phyloP scores from a whole-genome alignment of 495 filamentous ascomycete genomes.

The Rhypophila decipiens region DNA sequence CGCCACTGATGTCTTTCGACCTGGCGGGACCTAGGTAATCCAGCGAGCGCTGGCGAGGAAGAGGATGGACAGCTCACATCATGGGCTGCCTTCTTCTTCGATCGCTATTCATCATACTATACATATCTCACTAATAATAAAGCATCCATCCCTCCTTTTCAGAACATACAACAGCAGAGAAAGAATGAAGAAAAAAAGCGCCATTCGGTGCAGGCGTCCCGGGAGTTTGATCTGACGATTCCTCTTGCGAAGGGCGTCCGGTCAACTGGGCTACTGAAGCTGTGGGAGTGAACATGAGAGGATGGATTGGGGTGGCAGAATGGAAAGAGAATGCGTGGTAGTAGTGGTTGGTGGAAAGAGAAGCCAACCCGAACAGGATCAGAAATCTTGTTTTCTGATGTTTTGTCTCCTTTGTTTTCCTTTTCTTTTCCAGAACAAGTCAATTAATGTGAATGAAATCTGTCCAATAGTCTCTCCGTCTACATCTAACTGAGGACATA shows the following conservation, averaged over 20 bases:
- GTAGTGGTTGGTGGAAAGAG: constrained; percentile 10
- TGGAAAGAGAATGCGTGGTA: constrained; percentile 18
- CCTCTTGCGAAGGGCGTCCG: too few species aligned
- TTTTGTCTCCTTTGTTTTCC: neutral
- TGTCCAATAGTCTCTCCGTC: too few species aligned
- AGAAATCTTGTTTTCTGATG: constrained; percentile 6
- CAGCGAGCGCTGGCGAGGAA: constrained; percentile 2
- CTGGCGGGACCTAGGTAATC: constrained; percentile 8
- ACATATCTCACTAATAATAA: constrained; percentile 26
- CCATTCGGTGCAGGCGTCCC: neutral
- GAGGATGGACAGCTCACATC: neutral
- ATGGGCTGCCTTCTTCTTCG: constrained; percentile 2
- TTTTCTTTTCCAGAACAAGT: constrained; percentile 1
- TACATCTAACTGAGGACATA: too few species aligned
- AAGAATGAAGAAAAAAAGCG: neutral
- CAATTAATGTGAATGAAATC: neutral
- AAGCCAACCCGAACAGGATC: neutral
- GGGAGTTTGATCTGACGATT: neutral
- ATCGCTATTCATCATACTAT: constrained; percentile 3
- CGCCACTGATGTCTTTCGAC: constrained; percentile 6
- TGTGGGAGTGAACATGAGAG: too few species aligned
- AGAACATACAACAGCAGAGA: constrained; percentile 8
- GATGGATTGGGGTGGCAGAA: too few species aligned
- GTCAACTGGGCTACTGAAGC: too few species aligned
- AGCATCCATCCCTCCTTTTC: constrained; percentile 11